phyloP scores from a whole-genome alignment of 2,329 filamentous ascomycete species.

The Pseudogymnoascus pannorum region DNA sequence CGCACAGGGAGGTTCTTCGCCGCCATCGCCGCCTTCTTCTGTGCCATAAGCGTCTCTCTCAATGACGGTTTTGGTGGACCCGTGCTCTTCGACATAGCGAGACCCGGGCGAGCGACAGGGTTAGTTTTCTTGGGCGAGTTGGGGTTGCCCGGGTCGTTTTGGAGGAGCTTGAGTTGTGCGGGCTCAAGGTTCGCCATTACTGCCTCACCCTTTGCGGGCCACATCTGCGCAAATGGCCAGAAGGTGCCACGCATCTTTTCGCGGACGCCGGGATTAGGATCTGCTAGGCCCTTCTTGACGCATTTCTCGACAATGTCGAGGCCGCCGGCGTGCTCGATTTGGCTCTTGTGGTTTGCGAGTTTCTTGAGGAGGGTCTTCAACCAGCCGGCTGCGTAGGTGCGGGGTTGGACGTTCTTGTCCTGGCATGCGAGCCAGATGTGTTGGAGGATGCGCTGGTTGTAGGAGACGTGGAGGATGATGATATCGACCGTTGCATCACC shows the following conservation, averaged over 20 bases:
- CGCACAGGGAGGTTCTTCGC: conserved; percentile 46
- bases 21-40: conserved; percentile 57
- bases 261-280: conserved; percentile 84
- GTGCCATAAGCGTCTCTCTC: conserved; percentile 76
- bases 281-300: conserved; percentile 78
- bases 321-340: conserved; percentile 78
- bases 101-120: conserved; percentile 43
- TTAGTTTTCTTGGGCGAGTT: conserved; percentile 54
- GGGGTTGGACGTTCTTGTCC: conserved; percentile 88
- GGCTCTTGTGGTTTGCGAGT: conserved; percentile 68
- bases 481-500: conserved; percentile 75
- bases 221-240: conserved; percentile 73
- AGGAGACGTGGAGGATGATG: conserved; percentile 72
- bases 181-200: conserved; percentile 73
- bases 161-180: conserved; percentile 70
- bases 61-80: conserved; percentile 55
- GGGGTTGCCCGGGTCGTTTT: conserved; percentile 78
- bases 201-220: conserved; percentile 67
- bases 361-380: conserved; percentile 73
- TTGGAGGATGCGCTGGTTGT: conserved; percentile 73
- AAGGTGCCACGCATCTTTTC: conserved; percentile 80
- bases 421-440: conserved; percentile 76
- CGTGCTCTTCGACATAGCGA: conserved; percentile 57
- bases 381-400: conserved; percentile 74
- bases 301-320: conserved; percentile 80